phyloP scores from a whole-genome alignment of 2,329 filamentous ascomycete genomes.

The Cryphonectria carpinicola region DNA sequence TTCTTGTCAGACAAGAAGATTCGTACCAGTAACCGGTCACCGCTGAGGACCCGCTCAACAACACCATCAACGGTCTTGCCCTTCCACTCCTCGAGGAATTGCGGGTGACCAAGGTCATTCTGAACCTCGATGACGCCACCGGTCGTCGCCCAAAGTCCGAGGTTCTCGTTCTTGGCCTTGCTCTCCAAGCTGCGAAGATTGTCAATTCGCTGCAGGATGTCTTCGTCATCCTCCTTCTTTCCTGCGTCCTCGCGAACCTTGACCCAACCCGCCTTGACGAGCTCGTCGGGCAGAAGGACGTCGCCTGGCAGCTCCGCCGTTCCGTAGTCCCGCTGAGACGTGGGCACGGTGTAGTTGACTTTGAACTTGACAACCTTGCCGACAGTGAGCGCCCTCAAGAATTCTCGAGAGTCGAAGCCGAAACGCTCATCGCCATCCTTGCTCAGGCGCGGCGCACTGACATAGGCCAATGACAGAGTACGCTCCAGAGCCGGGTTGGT shows the following conservation, averaged over 20 bases:
- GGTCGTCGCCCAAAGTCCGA: conserved; percentile 77
- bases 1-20: conserved; percentile 79
- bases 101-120: conserved; percentile 78
- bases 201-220: conserved; percentile 72
- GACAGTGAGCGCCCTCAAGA: conserved; percentile 79
- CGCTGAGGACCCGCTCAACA: conserved; percentile 88
- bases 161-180: conserved; percentile 75
- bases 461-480: conserved; percentile 87
- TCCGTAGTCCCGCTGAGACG: conserved; percentile 86
- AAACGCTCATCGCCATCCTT: conserved; percentile 91
- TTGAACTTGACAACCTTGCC: conserved; percentile 87
- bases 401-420: conserved; percentile 94
- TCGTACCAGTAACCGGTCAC: conserved; percentile 85
- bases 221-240: conserved; percentile 84
- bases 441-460: conserved; percentile 82
- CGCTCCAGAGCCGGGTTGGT: conserved; percentile 83
- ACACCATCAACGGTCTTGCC: conserved; percentile 82
- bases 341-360: conserved; percentile 85
- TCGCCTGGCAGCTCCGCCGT: conserved; percentile 77
- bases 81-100: conserved; percentile 84
- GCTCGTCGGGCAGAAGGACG: conserved; percentile 76
- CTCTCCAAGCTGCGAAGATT: conserved; percentile 77
- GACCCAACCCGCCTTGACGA: conserved; percentile 87
- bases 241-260: conserved; percentile 94
- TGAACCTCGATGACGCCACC: conserved; percentile 73